phyloP scores from a whole-genome alignment of 1,284 basidiomycete species.

The Leccinum fuscescens region DNA sequence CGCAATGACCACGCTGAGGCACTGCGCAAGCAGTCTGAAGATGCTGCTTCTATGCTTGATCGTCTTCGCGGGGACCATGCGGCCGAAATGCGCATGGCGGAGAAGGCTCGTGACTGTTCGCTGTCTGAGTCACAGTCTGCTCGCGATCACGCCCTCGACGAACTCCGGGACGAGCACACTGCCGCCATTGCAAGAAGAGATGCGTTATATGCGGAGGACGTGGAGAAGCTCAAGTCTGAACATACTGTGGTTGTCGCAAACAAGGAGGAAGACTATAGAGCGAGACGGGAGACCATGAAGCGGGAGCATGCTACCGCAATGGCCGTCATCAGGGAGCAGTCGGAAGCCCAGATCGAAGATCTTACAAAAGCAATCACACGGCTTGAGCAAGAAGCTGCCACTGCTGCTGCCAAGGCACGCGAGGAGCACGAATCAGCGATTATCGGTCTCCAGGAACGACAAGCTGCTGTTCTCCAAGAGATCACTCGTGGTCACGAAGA shows the following conservation, averaged over 20 bases:
- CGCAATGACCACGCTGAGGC: slow-evolving; percentile 64
- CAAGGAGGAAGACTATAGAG: slow-evolving; percentile 58
- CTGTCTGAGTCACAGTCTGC: slow-evolving; percentile 72
- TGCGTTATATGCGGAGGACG: slow-evolving; percentile 55
- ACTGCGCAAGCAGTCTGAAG: slow-evolving; percentile 56
- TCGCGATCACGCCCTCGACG: slow-evolving; percentile 54
- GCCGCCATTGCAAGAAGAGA: slow-evolving; percentile 67
- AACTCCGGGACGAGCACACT: slow-evolving; percentile 66
- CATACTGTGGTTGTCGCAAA: slow-evolving; percentile 51
- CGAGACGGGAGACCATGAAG: slow-evolving; percentile 41
- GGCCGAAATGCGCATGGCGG: slow-evolving; percentile 62
- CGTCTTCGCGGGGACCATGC: slow-evolving; percentile 72
- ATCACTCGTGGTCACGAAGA: slow-evolving; percentile 54
- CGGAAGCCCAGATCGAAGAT: slow-evolving; percentile 49
- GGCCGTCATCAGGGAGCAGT: slow-evolving; percentile 34
- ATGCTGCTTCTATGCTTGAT: slow-evolving; percentile 58
- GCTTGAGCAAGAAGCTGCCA: slow-evolving; percentile 45
- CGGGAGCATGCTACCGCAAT: slow-evolving; percentile 40
- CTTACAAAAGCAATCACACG: slow-evolving; percentile 45
- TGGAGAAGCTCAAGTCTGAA: slow-evolving; percentile 62
- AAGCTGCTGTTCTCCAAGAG: slow-evolving; percentile 53
- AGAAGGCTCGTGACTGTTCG: slow-evolving; percentile 71
- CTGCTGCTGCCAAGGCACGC: slow-evolving; percentile 39
- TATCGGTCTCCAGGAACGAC: slow-evolving; percentile 52
- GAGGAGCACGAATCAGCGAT: slow-evolving; percentile 53